A percentile compares a stretch with the other conserved stretches of the same genome.
Evolutionary conservation across 441 rosid species (phyloP).

Genomic region (Adansonia grandidieri): DNA sequence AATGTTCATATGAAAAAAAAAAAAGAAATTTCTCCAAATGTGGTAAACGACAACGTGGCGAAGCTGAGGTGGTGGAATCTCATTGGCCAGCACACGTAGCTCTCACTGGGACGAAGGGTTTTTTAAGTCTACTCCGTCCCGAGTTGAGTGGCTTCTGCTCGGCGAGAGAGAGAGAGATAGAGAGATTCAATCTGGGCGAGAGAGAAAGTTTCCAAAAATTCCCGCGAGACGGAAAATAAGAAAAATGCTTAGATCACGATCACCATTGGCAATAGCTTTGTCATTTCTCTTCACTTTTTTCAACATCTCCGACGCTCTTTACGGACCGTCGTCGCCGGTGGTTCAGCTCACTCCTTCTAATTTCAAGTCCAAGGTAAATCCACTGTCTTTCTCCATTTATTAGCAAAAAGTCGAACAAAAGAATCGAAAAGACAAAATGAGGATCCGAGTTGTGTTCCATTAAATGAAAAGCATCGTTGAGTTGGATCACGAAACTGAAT

Average conservation of each 20-base stretch:
- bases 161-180: constrained; percentile 1
- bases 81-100: constrained; percentile 63
- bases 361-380: constrained; percentile 91
- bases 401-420: background rate
- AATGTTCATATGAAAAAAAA: too few species aligned
- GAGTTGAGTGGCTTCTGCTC: background rate
- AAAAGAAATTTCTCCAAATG: background rate
- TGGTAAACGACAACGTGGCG: background rate
- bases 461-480: background rate
- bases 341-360: constrained; percentile 93
- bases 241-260: constrained; percentile 45
- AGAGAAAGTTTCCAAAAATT: constrained; percentile 22
- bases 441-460: background rate
- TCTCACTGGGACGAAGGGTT: constrained; percentile 19
- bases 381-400: constrained; percentile 11
- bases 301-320: constrained; percentile 59
- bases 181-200: constrained; percentile 14
- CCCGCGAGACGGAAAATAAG: constrained; percentile 35
- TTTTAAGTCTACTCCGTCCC: constrained; percentile 28
- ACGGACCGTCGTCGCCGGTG: constrained; percentile 90
- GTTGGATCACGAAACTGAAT: background rate
- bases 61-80: constrained; percentile 46
- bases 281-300: constrained; percentile 37
- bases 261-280: constrained; percentile 38
- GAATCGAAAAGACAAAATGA: background rate